Evolutionary conservation across 177 flowering plant genomes (phyloP).

Genomic region (Vitis hybrid): DNA sequence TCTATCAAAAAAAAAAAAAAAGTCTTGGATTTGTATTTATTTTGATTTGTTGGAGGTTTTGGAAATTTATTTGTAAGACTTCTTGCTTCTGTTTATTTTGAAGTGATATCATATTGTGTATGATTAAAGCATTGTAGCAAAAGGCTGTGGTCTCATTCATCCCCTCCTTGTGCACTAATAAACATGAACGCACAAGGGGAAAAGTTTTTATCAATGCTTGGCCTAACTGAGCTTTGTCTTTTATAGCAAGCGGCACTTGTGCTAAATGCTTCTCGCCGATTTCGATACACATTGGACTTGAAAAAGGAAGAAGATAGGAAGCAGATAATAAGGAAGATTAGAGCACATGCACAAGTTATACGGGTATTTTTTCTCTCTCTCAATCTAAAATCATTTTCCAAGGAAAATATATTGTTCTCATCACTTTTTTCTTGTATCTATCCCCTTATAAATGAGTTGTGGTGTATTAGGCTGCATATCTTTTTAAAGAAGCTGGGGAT

Average conservation of each 20-base stretch:
- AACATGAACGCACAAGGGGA: no score
- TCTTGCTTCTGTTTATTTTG: no score
- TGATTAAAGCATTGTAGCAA: no score
- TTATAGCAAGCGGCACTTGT: slow-evolving; percentile 95
- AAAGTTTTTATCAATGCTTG: neutral
- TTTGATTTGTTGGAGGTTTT: no score
- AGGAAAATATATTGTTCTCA: neutral
- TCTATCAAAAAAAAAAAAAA: no score
- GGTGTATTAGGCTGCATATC: slow-evolving; percentile 73
- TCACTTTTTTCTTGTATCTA: neutral
- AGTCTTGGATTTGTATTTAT: no score
- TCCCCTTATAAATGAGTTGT: slow-evolving; percentile 11
- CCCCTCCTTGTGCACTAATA: no score
- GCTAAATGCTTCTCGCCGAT: slow-evolving; percentile 93
- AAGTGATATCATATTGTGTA: no score
- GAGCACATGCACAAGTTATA: slow-evolving; percentile 90
- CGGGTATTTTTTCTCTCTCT: slow-evolving; percentile 43
- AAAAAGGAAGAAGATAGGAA: slow-evolving; percentile 80
- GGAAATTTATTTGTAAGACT: no score
- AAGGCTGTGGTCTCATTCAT: no score
- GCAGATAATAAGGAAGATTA: slow-evolving; percentile 62
- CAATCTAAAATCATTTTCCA: neutral
- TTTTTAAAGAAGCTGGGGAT: slow-evolving; percentile 66
- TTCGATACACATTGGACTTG: slow-evolving; percentile 91
- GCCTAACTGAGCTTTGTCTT: slow-evolving; percentile 3